These are phyloP conservation scores for Apophysomyces sp. DNA, from an alignment of 371 early-diverging fungal genomes.

Conservation along the genomic window DNA sequence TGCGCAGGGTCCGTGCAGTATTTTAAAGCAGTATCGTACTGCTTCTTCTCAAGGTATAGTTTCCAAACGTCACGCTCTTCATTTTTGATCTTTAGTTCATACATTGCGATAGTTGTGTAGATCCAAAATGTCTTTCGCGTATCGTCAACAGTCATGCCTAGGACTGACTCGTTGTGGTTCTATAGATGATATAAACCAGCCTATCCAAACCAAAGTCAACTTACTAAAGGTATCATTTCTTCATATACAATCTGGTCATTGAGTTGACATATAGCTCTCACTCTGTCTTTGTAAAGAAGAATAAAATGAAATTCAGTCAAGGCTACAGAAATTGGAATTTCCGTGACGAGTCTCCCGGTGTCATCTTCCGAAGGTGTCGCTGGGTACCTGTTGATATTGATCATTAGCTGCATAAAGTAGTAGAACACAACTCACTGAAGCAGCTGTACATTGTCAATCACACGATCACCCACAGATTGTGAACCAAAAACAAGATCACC, in stretches of 20 bases:
- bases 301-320: slow-evolving; percentile 89
- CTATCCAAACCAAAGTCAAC: not conserved
- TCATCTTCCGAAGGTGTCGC: slow-evolving; percentile 49
- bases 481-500: slow-evolving; percentile 79
- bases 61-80: slow-evolving; percentile 95
- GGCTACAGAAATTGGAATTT: slow-evolving; percentile 73
- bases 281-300: slow-evolving; percentile 70
- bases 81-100: slow-evolving; percentile 82
- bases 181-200: slow-evolving; percentile 10
- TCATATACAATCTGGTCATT: slow-evolving; percentile 83
- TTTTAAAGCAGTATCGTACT: slow-evolving; percentile 74
- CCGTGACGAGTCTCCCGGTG: slow-evolving; percentile 36
- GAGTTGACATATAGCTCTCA: slow-evolving; percentile 78
- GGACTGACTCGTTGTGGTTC: slow-evolving; percentile 55
- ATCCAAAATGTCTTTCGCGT: slow-evolving; percentile 88
- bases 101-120: slow-evolving; percentile 73
- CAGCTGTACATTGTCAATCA: slow-evolving; percentile 74
- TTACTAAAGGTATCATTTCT: slow-evolving; percentile 70
- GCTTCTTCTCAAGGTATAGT: slow-evolving; percentile 71
- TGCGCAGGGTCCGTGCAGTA: slow-evolving; percentile 78
- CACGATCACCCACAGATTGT: slow-evolving; percentile 74
- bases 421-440: slow-evolving; percentile 57
- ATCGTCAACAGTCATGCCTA: slow-evolving; percentile 73
- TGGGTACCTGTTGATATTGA: slow-evolving; percentile 45
- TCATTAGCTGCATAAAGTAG: not conserved